These are phyloP conservation scores for Chlamydomonas schloesseri DNA, from an alignment of 139 green algal genomes.

Conservation along the genomic window DNA sequence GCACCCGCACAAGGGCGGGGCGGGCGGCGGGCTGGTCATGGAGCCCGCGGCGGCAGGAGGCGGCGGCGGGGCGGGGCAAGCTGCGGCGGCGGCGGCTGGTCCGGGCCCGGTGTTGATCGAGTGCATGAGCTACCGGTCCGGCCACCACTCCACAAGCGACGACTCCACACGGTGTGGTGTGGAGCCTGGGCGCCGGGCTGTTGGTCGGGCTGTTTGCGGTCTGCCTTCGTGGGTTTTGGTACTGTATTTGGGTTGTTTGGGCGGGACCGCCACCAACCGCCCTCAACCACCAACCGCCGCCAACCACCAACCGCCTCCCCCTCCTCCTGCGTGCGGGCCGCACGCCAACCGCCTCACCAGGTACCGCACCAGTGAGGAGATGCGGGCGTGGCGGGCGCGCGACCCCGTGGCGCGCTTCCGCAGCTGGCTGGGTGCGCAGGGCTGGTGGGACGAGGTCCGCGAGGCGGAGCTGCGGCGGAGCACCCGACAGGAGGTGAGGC, in stretches of 20 bases:
- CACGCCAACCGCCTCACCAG: conserved; percentile 57
- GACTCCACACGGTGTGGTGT: conserved; percentile 19
- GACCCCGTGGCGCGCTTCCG: conserved; percentile 89
- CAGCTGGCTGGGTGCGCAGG: conserved; percentile 67
- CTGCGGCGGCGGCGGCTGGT: background rate
- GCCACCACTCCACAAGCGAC: conserved; percentile 74
- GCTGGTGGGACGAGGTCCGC: conserved; percentile 78
- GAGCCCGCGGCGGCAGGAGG: too few species aligned
- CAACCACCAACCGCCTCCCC: too few species aligned
- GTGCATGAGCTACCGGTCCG: conserved; percentile 90
- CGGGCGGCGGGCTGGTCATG: too few species aligned
- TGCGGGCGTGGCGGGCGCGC: conserved; percentile 79
- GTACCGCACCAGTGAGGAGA: conserved; percentile 86
- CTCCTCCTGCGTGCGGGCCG: too few species aligned
- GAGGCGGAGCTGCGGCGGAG: conserved; percentile 64
- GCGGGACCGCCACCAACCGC: too few species aligned
- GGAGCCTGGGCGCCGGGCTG: background rate
- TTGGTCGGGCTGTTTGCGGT: too few species aligned
- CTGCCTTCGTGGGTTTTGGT: too few species aligned
- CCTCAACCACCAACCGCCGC: too few species aligned
- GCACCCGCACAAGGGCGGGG: too few species aligned
- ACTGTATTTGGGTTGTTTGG: too few species aligned
- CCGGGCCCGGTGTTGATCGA: conserved; percentile 84
- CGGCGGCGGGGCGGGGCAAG: conserved; percentile 30
- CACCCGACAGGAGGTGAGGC: conserved; percentile 60